Evolutionary conservation across 768 basidiomycete species (phyloP).

Genomic region (Kwoniella shandongensis): DNA sequence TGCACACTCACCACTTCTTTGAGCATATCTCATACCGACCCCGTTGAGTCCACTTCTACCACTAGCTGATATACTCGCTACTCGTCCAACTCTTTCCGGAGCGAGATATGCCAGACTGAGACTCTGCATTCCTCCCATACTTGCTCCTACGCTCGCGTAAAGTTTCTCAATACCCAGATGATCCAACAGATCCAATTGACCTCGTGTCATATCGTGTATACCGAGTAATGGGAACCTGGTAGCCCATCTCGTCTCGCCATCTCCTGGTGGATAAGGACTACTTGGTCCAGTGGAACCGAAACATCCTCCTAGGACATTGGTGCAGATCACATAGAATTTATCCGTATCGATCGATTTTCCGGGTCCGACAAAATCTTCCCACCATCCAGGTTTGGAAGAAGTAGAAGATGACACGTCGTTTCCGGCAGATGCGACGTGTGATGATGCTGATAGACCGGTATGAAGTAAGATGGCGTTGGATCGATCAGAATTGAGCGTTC

Average conservation of each 20-base stretch:
- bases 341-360: conserved; percentile 91
- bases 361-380: conserved; percentile 97
- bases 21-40: conserved; percentile 93
- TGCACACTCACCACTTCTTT: conserved; percentile 76
- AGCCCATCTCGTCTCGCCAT: conserved; percentile 65
- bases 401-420: conserved; percentile 70
- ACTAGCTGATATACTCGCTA: conserved; percentile 92
- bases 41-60: conserved; percentile 87
- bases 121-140: conserved; percentile 99
- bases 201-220: conserved; percentile 95
- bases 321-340: conserved; percentile 88
- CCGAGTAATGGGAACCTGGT: conserved; percentile 88
- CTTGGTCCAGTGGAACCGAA: conserved; percentile 97
- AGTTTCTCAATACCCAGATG: conserved; percentile 77
- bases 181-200: conserved; percentile 84
- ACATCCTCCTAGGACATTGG: conserved; percentile 95
- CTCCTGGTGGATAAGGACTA: conserved; percentile 64
- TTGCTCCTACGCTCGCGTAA: conserved; percentile 89
- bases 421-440: conserved; percentile 60
- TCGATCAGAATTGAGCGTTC: conserved; percentile 69
- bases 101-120: conserved; percentile 90
- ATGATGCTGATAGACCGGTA: conserved; percentile 92
- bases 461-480: conserved; percentile 94
- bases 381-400: conserved; percentile 84
- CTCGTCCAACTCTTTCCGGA: conserved; percentile 81